phyloP scores from a whole-genome alignment of 2,329 filamentous ascomycete genomes.

The Colletotrichum lentis region DNA sequence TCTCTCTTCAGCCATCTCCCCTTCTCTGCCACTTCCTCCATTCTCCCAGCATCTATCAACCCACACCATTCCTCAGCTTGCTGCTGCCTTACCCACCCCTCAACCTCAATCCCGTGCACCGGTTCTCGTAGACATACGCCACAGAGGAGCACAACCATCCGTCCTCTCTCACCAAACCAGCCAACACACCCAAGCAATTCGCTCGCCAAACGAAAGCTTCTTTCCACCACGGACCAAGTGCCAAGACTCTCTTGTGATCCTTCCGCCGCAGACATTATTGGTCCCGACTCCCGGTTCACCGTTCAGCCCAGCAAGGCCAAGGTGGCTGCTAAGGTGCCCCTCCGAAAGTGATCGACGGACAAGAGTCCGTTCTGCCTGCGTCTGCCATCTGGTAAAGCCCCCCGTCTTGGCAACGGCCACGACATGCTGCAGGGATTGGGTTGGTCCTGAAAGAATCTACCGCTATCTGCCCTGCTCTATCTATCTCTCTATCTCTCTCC shows the following conservation, averaged over 20 bases:
- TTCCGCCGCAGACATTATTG: slow-evolving; percentile 22
- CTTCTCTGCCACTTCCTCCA: background rate
- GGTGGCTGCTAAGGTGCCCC: background rate
- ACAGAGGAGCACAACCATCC: background rate
- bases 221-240: slow-evolving; percentile 9
- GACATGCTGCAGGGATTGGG: slow-evolving; percentile 23
- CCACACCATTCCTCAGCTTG: background rate
- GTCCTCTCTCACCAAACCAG: too few species aligned
- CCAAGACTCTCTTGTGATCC: slow-evolving; percentile 15
- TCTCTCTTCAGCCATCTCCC: too few species aligned
- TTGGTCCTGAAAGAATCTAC: slow-evolving; percentile 13
- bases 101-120: background rate
- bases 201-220: slow-evolving; percentile 12
- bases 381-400: background rate
- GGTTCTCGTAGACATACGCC: background rate
- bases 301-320: slow-evolving; percentile 15
- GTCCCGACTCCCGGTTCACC: too few species aligned
- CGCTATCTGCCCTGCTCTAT: slow-evolving; percentile 12
- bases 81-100: background rate
- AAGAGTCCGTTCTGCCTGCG: too few species aligned
- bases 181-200: background rate
- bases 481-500: background rate
- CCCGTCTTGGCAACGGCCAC: slow-evolving; percentile 34
- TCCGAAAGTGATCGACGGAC: slow-evolving; percentile 26
- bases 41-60: background rate